A percentile compares a stretch with the other conserved stretches of the same genome.
phyloP scores from a whole-genome alignment of 306 rosid species.

The Corylus heterophylla region DNA sequence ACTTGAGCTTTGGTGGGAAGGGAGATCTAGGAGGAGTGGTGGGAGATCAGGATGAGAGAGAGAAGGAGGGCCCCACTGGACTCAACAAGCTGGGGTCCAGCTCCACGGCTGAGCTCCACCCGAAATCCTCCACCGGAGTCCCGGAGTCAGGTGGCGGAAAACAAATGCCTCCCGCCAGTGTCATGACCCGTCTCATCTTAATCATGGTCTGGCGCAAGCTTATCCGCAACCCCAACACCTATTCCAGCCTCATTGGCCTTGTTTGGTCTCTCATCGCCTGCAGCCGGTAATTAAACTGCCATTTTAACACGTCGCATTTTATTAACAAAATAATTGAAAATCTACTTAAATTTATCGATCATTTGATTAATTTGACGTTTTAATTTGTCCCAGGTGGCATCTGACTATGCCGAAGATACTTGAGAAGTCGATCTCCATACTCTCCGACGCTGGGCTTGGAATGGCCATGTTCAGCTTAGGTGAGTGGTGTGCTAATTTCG shows the following conservation, averaged over 20 bases:
- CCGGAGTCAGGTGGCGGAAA: slow-evolving; percentile 37
- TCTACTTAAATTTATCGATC: no score
- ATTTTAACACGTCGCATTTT: no score
- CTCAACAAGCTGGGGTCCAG: slow-evolving; percentile 72
- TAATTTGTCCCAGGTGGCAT: slow-evolving; percentile 60
- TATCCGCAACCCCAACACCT: slow-evolving; percentile 95
- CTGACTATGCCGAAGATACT: slow-evolving; percentile 86
- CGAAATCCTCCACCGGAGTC: slow-evolving; percentile 33
- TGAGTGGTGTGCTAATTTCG: slow-evolving; percentile 42
- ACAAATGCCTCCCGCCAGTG: slow-evolving; percentile 99
- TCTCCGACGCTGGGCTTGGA: slow-evolving; percentile 98
- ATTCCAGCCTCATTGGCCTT: slow-evolving; percentile 94
- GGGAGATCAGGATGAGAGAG: slow-evolving; percentile 47
- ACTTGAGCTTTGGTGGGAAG: slow-evolving; percentile 51
- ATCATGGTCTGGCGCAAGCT: slow-evolving; percentile 99
- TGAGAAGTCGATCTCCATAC: slow-evolving; percentile 80
- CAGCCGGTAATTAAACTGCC: slow-evolving; percentile 46
- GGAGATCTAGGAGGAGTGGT: slow-evolving; percentile 48
- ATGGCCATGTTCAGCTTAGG: slow-evolving; percentile 99
- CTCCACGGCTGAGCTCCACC: slow-evolving; percentile 79
- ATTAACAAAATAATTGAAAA: no score
- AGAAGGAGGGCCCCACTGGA: slow-evolving; percentile 56
- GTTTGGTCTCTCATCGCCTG: slow-evolving; percentile 81
- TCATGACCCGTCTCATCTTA: slow-evolving; percentile 88
- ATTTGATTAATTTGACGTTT: background rate